Evolutionary conservation across 352 stramenopile species (phyloP), one percentile per base, ranked within the genome.

Genomic region (Thalassiosira sp.): DNA sequence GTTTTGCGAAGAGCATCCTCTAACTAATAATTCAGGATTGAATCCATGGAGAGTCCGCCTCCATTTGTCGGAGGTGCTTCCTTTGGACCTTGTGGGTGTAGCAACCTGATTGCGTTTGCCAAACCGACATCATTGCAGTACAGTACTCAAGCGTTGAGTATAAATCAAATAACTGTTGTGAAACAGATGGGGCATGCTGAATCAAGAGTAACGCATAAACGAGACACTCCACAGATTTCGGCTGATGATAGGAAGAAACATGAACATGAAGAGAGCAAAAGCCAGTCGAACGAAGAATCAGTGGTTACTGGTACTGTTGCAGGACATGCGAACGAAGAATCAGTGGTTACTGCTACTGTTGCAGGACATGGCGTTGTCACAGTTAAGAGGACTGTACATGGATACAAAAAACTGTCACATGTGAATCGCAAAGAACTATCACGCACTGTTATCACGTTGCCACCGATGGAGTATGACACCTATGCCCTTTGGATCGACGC

Each of bases 401-500:
- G 87, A n/a, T 93, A 91, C 72, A 90, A 89, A 68, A 77, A 76
- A 33, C 58, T 87, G 2, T 81, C 64, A 31, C 61, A 74, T 64
- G 65, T 84, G 3, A 76, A 84, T 49, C 20, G 76, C 61, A 77
- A 69, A 58, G 76, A 84, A 28, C 57, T 99, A 54, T 90, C 93
- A 53, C 85, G 89, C 25, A 94, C 92, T 51, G 94, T 97, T 65
- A 97, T 98, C 63, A 94, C 90, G 0, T 84, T 99, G n/a, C 97
- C 97, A 11, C 92, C 90, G 0, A 96, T 99, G 91, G 94, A 98
- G 84, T 95, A 92, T 57, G 95, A 97, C 46, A 98, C 95, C 5
- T 90, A 96, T 72, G 96, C 92, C 6, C 69, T 98, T 10, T 99
- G 97, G 97, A 80, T 98, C 11, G 96, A 99, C 78, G 77, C 76